These are phyloP conservation scores for Fraxinus baroniana DNA, from an alignment of 305 asterid genomes.

Conservation along the genomic window DNA sequence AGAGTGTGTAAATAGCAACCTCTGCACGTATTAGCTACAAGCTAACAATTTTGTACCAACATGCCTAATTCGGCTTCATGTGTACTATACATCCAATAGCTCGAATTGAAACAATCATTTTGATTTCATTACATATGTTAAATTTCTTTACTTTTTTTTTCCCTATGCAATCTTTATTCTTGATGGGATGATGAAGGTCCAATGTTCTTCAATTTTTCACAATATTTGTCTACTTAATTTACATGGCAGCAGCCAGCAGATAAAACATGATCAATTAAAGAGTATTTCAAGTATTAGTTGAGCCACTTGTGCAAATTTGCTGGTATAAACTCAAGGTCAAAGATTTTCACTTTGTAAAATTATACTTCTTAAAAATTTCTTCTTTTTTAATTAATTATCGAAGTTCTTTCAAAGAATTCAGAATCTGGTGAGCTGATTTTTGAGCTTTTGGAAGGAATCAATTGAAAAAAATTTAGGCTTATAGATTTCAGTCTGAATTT, in stretches of 20 bases:
- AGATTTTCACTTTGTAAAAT: background rate
- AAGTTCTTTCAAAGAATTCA: background rate
- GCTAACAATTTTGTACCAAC: conserved; percentile 40
- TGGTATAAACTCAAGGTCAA: background rate
- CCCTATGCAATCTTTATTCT: no score
- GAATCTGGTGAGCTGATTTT: background rate
- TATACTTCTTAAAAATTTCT: background rate
- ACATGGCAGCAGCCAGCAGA: background rate
- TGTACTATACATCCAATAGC: conserved; percentile 21
- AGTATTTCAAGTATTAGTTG: background rate
- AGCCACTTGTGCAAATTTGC: background rate
- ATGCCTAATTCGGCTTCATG: conserved; percentile 23
- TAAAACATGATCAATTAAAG: background rate
- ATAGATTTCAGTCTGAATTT: no score
- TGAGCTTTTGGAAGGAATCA: background rate
- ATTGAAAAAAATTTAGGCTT: background rate
- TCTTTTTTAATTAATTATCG: background rate
- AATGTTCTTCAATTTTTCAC: no score
- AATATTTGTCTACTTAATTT: no score
- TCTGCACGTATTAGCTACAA: conserved; percentile 7
- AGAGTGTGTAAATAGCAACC: conserved; percentile 34
- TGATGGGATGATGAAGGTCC: background rate
- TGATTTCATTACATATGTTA: conserved; percentile 15
- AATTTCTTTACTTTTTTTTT: background rate
- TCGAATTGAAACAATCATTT: conserved; percentile 13